Percentiles rank a stretch among this genome's conserved stretches.
These are phyloP conservation scores for Trebouxiophyceae sp. DNA, from an alignment of 163 green algal genomes.

Conservation along the genomic window DNA sequence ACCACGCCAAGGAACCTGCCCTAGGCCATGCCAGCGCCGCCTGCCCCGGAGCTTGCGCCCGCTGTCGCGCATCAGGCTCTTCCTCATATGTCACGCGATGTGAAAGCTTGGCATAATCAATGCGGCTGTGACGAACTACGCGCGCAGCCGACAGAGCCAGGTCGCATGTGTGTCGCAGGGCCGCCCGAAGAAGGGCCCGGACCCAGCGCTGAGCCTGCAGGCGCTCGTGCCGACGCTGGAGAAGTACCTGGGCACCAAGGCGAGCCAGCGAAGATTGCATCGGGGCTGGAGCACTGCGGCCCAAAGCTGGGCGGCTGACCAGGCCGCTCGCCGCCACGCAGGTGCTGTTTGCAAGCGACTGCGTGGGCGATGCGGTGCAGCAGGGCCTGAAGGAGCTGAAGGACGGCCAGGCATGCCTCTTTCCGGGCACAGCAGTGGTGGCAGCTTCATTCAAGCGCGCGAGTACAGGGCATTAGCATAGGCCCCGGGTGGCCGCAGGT, in stretches of 20 bases:
- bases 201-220: constrained; percentile 86
- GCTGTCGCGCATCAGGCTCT: too few species aligned
- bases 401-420: constrained; percentile 83
- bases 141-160: neutral
- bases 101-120: too few species aligned
- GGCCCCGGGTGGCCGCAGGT: constrained; percentile 35
- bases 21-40: neutral
- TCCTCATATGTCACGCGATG: too few species aligned
- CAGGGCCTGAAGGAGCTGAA: constrained; percentile 52
- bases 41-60: too few species aligned
- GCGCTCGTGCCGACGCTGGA: constrained; percentile 50
- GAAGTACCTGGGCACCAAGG: constrained; percentile 41
- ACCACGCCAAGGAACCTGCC: too few species aligned
- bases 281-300: too few species aligned
- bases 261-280: too few species aligned
- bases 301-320: too few species aligned
- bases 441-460: neutral
- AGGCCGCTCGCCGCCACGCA: constrained; percentile 17
- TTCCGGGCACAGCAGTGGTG: too few species aligned
- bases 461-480: neutral
- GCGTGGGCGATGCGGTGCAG: constrained; percentile 80
- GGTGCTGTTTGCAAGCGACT: constrained; percentile 90
- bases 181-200: constrained; percentile 91
- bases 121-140: too few species aligned
- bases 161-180: constrained; percentile 43